phyloP scores from a whole-genome alignment of 768 basidiomycete genomes.

The Ephemerocybe angulata region DNA sequence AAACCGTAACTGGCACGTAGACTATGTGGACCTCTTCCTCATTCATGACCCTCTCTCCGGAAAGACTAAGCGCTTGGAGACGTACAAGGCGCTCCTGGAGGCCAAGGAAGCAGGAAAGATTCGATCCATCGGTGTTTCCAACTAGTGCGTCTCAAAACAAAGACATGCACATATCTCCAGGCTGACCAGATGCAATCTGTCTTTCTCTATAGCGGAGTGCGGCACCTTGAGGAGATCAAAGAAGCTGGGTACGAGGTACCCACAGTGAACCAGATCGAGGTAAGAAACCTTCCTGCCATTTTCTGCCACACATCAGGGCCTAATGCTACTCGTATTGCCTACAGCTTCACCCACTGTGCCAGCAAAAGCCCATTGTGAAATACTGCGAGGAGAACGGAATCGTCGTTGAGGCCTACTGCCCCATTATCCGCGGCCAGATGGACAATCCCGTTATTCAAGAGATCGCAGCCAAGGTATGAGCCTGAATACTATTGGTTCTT shows the following conservation, averaged over 20 bases:
- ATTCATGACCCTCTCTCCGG: constrained; percentile 70
- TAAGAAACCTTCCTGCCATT: constrained; percentile 14
- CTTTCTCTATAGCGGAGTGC: constrained; percentile 43
- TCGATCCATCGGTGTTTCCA: constrained; percentile 70
- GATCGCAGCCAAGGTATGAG: constrained; percentile 8
- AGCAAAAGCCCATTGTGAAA: constrained; percentile 70
- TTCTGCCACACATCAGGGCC: background rate
- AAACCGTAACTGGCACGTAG: constrained; percentile 14
- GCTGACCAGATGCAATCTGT: background rate
- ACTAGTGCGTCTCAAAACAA: constrained; percentile 50
- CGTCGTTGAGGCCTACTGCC: constrained; percentile 64
- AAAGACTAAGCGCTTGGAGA: constrained; percentile 55
- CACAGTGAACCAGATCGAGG: constrained; percentile 77
- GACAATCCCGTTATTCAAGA: constrained; percentile 5
- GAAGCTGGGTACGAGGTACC: constrained; percentile 57
- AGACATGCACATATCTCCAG: background rate
- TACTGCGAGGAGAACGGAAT: constrained; percentile 62
- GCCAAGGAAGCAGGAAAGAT: constrained; percentile 62
- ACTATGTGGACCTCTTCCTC: constrained; percentile 61
- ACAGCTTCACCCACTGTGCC: constrained; percentile 73
- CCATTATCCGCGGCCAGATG: constrained; percentile 50
- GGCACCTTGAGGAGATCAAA: constrained; percentile 69
- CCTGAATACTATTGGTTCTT: background rate
- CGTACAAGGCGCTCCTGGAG: constrained; percentile 64
- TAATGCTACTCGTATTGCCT: background rate